These are phyloP conservation scores for Cercospora janseana DNA, from an alignment of 2,329 filamentous ascomycete genomes.

Conservation along the genomic window DNA sequence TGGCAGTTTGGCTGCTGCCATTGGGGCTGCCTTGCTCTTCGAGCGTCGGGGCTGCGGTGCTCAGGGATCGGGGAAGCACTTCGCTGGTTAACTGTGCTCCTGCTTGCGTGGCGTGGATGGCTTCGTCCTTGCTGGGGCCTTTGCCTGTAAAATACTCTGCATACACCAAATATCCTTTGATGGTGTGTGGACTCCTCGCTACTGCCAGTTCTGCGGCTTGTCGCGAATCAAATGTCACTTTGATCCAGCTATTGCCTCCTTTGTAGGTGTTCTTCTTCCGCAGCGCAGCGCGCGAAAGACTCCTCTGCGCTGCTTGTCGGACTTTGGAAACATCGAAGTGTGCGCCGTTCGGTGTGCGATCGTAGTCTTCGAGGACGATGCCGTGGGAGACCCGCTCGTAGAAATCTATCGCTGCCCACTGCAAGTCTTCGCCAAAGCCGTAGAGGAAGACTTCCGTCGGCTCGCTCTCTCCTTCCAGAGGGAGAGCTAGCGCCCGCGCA, in stretches of 20 bases:
- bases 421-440: conserved; percentile 67
- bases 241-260: conserved; percentile 87
- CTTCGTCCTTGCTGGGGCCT: conserved; percentile 44
- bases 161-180: conserved; percentile 49
- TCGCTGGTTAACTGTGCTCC: conserved; percentile 35
- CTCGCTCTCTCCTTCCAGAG: conserved; percentile 40
- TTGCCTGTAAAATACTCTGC: conserved; percentile 49
- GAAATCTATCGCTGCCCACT: conserved; percentile 83
- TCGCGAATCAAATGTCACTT: conserved; percentile 52
- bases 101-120: conserved; percentile 42
- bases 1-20: conserved; percentile 40
- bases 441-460: conserved; percentile 80
- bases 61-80: conserved; percentile 33
- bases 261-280: conserved; percentile 76
- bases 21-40: conserved; percentile 31
- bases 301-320: conserved; percentile 65
- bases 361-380: conserved; percentile 88
- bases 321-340: conserved; percentile 74
- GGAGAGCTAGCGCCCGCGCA: conserved; percentile 18
- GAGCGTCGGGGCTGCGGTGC: conserved; percentile 32
- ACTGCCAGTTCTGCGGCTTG: conserved; percentile 51
- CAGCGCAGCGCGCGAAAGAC: conserved; percentile 69
- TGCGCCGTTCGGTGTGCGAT: conserved; percentile 73
- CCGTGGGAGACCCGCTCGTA: conserved; percentile 81
- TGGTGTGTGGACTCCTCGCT: conserved; percentile 47